phyloP scores from a whole-genome alignment of 805 yeast species.

The Pichia paraexigua region DNA sequence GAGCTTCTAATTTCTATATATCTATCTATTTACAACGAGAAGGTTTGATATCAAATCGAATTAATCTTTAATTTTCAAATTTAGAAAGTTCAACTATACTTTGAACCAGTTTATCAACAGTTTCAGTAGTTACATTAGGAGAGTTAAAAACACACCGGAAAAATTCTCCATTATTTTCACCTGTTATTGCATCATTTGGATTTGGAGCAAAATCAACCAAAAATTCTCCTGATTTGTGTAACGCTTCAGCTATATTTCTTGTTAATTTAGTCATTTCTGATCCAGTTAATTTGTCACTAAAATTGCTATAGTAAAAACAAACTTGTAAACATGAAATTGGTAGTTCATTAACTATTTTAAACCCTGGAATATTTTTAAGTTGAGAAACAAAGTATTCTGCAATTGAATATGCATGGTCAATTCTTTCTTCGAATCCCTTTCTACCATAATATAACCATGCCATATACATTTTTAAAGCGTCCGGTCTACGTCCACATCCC shows the following conservation, averaged over 20 bases:
- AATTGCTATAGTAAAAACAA: constrained; percentile 65
- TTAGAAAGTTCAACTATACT: constrained; percentile 18
- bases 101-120: constrained; percentile 38
- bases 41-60: not conserved
- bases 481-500: constrained; percentile 89
- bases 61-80: not conserved
- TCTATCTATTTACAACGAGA: not conserved
- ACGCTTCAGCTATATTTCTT: constrained; percentile 48
- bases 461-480: constrained; percentile 67
- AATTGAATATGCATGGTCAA: constrained; percentile 65
- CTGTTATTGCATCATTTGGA: constrained; percentile 33
- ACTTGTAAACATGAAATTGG: constrained; percentile 79
- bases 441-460: constrained; percentile 78
- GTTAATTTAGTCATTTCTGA: constrained; percentile 47
- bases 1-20: not conserved
- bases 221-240: constrained; percentile 59
- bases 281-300: constrained; percentile 14
- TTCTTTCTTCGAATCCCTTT: constrained; percentile 53
- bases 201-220: constrained; percentile 75
- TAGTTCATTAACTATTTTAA: constrained; percentile 45
- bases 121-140: constrained; percentile 43
- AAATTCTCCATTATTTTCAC: constrained; percentile 59
- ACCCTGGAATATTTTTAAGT: constrained; percentile 34
- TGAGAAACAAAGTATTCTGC: constrained; percentile 52
- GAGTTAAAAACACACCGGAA: constrained; percentile 80